Percentiles rank a stretch among this genome's conserved stretches.
phyloP scores from a whole-genome alignment of 495 filamentous ascomycete genomes.

The Penicillium parvum region DNA sequence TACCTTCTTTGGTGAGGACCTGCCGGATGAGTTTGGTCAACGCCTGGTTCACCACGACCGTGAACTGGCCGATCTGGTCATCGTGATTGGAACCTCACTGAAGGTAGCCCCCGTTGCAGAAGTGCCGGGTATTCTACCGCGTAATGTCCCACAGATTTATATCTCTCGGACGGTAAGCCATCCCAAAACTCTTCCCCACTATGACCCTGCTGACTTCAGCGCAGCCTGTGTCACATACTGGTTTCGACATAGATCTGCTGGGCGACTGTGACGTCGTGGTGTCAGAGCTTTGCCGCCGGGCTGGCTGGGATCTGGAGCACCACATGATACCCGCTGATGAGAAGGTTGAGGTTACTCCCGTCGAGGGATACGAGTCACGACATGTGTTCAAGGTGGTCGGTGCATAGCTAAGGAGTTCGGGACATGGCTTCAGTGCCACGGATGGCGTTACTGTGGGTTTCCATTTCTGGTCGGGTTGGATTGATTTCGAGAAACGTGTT shows the following conservation, averaged over 20 bases:
- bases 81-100: conserved; percentile 94
- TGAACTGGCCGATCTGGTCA: conserved; percentile 78
- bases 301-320: conserved; percentile 85
- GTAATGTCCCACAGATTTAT: conserved; percentile 85
- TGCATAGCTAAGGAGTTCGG: conserved; percentile 44
- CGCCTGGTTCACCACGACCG: conserved; percentile 76
- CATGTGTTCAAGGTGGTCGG: conserved; percentile 55
- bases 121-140: conserved; percentile 74
- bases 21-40: conserved; percentile 79
- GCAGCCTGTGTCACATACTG: conserved; percentile 76
- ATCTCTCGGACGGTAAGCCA: conserved; percentile 72
- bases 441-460: conserved; percentile 27
- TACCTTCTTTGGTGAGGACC: conserved; percentile 77
- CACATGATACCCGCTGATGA: conserved; percentile 74
- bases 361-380: conserved; percentile 62
- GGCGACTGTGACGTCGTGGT: conserved; percentile 93
- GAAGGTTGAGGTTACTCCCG: conserved; percentile 50
- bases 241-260: conserved; percentile 92
- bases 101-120: conserved; percentile 95
- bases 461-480: neutral
- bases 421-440: conserved; percentile 22
- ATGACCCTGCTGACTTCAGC: conserved; percentile 7
- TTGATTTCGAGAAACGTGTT: conserved; percentile 8
- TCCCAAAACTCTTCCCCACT: neutral
- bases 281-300: conserved; percentile 77